Conservation (phyloP, 331 rosid species). For the Acacia pycnantha region DNA sequence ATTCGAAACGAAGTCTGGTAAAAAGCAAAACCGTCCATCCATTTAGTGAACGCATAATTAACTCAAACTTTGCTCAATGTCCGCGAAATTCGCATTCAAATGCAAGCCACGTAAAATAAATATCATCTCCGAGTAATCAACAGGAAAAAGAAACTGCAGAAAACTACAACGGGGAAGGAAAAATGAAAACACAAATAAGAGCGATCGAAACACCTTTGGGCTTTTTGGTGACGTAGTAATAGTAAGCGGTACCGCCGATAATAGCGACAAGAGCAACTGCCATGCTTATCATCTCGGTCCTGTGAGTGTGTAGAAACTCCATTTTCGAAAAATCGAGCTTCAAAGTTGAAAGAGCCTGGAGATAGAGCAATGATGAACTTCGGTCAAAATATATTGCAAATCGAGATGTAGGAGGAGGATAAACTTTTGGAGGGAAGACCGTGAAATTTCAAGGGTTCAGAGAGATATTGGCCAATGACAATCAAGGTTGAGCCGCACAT, state of each 20-base stretch:
- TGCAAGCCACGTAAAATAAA: not conserved
- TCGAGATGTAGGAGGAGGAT: not conserved
- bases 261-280: conserved; percentile 45
- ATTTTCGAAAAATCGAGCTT: conserved; percentile 2
- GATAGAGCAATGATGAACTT: not conserved
- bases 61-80: not conserved
- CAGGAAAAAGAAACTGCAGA: not conserved
- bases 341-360: not conserved
- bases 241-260: conserved; percentile 46
- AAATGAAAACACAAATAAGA: not conserved
- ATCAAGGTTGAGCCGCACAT: not conserved
- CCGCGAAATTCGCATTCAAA: not conserved
- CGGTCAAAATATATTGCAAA: not conserved
- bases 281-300: conserved; percentile 37
- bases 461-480: not conserved
- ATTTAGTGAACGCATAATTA: not conserved
- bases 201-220: conserved; percentile 32
- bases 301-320: conserved; percentile 33
- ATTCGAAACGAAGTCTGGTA: not conserved
- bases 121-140: not conserved
- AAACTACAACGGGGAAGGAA: not conserved
- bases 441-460: not conserved
- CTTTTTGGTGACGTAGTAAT: conserved; percentile 42
- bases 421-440: not conserved
- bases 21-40: not conserved